Percentiles rank a stretch among this genome's conserved stretches.
Evolutionary conservation across 2,329 filamentous ascomycete species (phyloP).

Genomic region (Paracamarosporium sp.): DNA sequence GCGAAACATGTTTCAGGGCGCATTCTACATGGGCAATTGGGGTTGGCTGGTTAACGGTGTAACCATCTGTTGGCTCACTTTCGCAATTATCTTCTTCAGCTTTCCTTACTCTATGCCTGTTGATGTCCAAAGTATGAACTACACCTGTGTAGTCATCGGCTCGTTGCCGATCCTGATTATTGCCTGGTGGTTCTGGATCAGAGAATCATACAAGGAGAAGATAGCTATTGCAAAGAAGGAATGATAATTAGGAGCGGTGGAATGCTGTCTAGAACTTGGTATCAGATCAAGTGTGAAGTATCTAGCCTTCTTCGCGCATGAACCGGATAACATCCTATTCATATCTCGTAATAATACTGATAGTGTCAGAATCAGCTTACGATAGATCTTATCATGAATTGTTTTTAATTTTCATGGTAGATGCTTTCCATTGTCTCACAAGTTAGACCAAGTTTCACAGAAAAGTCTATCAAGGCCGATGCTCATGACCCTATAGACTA

Average conservation of each 20-base stretch:
- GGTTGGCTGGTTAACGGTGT: conserved; percentile 13
- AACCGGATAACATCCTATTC: too few species aligned
- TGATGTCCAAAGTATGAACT: conserved; percentile 11
- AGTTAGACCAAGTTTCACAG: too few species aligned
- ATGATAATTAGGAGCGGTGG: neutral
- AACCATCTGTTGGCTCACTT: conserved; percentile 15
- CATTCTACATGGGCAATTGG: conserved; percentile 13
- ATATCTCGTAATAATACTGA: too few species aligned
- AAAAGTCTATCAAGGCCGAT: too few species aligned
- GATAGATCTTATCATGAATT: too few species aligned
- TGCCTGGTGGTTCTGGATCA: conserved; percentile 12
- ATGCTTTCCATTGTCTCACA: too few species aligned
- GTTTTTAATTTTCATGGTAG: too few species aligned
- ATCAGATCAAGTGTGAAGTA: too few species aligned
- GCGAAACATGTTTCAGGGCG: conserved; percentile 15
- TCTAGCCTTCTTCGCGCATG: too few species aligned
- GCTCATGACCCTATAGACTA: too few species aligned
- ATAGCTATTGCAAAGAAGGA: conserved; percentile 5
- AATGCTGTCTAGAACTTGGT: neutral
- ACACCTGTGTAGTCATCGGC: conserved; percentile 16
- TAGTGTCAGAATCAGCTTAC: too few species aligned
- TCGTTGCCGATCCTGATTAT: conserved; percentile 10
- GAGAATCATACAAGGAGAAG: conserved; percentile 1
- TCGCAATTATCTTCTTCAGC: conserved; percentile 16
- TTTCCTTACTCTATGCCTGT: conserved; percentile 15